A percentile compares a stretch with the other conserved stretches of the same genome.
Evolutionary conservation across 306 rosid species (phyloP).

Genomic region (Macrotyloma uniflorum): DNA sequence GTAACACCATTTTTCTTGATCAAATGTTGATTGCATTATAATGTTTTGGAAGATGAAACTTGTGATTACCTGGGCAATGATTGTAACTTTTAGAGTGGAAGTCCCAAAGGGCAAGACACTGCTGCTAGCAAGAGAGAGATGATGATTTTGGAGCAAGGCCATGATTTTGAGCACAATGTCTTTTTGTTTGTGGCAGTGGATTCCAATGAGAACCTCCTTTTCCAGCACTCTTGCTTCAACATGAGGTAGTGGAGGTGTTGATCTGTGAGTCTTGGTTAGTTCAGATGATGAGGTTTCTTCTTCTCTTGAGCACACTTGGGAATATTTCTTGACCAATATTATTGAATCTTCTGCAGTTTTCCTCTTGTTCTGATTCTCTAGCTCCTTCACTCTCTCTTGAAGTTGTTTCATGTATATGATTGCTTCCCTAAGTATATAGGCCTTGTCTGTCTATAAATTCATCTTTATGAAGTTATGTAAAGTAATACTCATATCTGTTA

Average conservation of each 20-base stretch:
- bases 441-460: conserved; percentile 30
- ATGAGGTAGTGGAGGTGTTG: not conserved
- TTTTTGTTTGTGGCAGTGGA: conserved; percentile 39
- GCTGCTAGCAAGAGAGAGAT: conserved; percentile 36
- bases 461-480: not conserved
- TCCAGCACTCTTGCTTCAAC: conserved; percentile 35
- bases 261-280: not conserved
- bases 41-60: not conserved
- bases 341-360: not conserved
- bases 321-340: conserved; percentile 29
- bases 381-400: conserved; percentile 26
- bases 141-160: conserved; percentile 34
- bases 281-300: not conserved
- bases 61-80: conserved; percentile 41
- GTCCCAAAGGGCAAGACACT: conserved; percentile 44
- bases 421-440: conserved; percentile 32
- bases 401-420: conserved; percentile 36
- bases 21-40: not conserved
- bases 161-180: conserved; percentile 35
- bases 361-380: conserved; percentile 28
- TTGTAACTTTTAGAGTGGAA: conserved; percentile 37
- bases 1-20: not conserved
- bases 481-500: not conserved
- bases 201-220: conserved; percentile 40
- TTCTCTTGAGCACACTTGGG: not conserved